phyloP scores from a whole-genome alignment of 2,329 filamentous ascomycete genomes.

The Fusarium keratoplasticum region DNA sequence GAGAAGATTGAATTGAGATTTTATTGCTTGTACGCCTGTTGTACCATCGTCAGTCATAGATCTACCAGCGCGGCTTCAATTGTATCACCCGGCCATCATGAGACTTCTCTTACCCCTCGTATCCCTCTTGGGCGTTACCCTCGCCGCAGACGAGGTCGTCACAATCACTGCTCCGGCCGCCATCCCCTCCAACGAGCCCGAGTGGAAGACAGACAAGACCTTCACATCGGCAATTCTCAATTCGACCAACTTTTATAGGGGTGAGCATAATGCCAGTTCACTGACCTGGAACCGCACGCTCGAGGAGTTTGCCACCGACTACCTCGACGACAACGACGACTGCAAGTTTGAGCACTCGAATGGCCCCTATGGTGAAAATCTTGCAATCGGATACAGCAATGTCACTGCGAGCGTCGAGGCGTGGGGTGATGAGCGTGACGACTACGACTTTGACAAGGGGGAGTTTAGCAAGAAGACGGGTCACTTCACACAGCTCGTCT shows the following conservation, averaged over 20 bases:
- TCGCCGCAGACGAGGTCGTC: slow-evolving; percentile 40
- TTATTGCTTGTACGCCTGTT: background rate
- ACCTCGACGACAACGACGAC: slow-evolving; percentile 52
- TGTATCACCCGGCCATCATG: slow-evolving; percentile 24
- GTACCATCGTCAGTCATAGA: background rate
- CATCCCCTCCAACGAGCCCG: slow-evolving; percentile 52
- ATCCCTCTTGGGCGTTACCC: slow-evolving; percentile 17
- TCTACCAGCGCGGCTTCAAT: background rate
- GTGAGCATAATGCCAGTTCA: slow-evolving; percentile 68
- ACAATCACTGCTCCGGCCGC: slow-evolving; percentile 50
- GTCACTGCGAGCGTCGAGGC: slow-evolving; percentile 69
- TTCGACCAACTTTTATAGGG: slow-evolving; percentile 74
- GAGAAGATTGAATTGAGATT: slow-evolving; percentile 1
- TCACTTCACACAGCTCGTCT: slow-evolving; percentile 80
- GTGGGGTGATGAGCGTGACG: slow-evolving; percentile 68
- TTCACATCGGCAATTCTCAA: slow-evolving; percentile 70
- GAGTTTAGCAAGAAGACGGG: slow-evolving; percentile 71
- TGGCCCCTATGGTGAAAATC: slow-evolving; percentile 79
- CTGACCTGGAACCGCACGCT: slow-evolving; percentile 75
- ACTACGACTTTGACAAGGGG: slow-evolving; percentile 69
- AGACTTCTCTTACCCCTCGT: slow-evolving; percentile 18
- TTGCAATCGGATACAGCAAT: slow-evolving; percentile 75
- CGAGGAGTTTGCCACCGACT: slow-evolving; percentile 64
- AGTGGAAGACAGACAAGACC: slow-evolving; percentile 43
- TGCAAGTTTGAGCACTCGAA: slow-evolving; percentile 67